Percentiles rank a stretch among this genome's conserved stretches.
Conservation (phyloP, 768 basidiomycete genomes). For the Rhizopogon sp. region DNA sequence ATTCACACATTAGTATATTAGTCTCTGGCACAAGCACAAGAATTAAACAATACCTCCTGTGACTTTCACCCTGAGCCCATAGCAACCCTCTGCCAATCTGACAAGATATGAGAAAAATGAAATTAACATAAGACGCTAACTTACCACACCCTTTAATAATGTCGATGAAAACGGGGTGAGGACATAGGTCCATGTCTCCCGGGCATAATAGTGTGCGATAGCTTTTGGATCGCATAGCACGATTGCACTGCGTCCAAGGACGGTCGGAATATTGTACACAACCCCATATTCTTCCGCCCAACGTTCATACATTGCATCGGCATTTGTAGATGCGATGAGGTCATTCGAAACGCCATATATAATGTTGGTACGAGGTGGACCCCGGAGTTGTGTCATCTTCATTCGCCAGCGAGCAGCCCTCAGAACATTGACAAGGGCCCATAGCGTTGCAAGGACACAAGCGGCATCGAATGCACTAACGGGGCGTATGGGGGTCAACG, state of each 20-base stretch:
- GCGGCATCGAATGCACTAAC: no score
- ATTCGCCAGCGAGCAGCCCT: not conserved
- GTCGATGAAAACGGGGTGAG: conserved; percentile 18
- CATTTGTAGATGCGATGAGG: conserved; percentile 10
- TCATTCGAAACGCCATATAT: conserved; percentile 11
- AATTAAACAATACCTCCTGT: conserved; percentile 28
- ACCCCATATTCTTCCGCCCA: conserved; percentile 48
- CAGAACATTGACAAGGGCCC: conserved; percentile 3
- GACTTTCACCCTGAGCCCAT: conserved; percentile 21
- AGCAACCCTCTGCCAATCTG: conserved; percentile 32
- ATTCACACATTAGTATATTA: not conserved
- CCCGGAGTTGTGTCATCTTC: conserved; percentile 17
- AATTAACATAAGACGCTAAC: not conserved
- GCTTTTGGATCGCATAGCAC: conserved; percentile 46
- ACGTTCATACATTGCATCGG: conserved; percentile 33
- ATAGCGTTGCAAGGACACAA: not conserved
- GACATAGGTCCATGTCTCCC: conserved; percentile 38
- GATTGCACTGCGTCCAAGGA: conserved; percentile 30
- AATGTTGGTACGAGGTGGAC: conserved; percentile 14
- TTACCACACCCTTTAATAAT: conserved; percentile 10
- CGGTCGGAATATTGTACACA: conserved; percentile 35
- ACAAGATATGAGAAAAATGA: not conserved
- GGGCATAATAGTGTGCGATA: conserved; percentile 42
- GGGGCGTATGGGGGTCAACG: no score
- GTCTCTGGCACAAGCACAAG: not conserved